Conservation (phyloP, 2,329 filamentous ascomycete species). For the Purpureocillium takamizusanense region DNA sequence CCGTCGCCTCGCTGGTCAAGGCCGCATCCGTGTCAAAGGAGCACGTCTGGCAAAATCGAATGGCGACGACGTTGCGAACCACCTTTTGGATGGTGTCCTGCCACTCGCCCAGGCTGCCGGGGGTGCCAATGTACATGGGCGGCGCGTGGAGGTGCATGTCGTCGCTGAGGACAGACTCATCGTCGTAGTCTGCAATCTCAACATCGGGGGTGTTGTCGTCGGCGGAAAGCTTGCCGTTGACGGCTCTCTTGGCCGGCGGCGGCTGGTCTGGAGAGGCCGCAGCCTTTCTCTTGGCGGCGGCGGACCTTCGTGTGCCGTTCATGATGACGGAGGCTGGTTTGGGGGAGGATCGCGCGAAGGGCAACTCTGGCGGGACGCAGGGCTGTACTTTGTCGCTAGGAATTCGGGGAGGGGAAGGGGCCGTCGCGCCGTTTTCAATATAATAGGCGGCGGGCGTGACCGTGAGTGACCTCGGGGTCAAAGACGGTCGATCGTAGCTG, state of each 20-base stretch:
- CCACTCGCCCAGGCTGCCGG: conserved; percentile 59
- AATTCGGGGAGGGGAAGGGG: too few species aligned
- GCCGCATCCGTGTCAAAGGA: conserved; percentile 97
- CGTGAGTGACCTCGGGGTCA: too few species aligned
- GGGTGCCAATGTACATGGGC: conserved; percentile 25
- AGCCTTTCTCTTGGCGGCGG: conserved; percentile 44
- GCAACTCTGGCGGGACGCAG: neutral
- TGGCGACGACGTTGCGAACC: conserved; percentile 93
- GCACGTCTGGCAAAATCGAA: conserved; percentile 95
- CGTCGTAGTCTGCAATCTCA: conserved; percentile 25
- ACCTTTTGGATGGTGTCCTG: conserved; percentile 92
- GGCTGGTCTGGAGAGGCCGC: conserved; percentile 29
- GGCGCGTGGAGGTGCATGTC: conserved; percentile 25
- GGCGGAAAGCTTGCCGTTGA: conserved; percentile 40
- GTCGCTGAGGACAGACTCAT: conserved; percentile 32
- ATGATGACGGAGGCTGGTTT: conserved; percentile 19
- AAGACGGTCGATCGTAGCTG: too few species aligned
- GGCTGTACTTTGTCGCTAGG: neutral
- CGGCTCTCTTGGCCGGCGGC: conserved; percentile 24
- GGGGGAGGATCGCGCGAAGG: neutral
- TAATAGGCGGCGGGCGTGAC: too few species aligned
- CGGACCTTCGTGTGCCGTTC: conserved; percentile 31
- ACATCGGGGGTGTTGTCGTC: conserved; percentile 40
- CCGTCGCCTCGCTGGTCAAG: conserved; percentile 89
- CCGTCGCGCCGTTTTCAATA: too few species aligned